A percentile compares a stretch with the other conserved stretches of the same genome.
Evolutionary conservation across 2,329 filamentous ascomycete genomes (phyloP).

Genomic region (Alternaria triticina): DNA sequence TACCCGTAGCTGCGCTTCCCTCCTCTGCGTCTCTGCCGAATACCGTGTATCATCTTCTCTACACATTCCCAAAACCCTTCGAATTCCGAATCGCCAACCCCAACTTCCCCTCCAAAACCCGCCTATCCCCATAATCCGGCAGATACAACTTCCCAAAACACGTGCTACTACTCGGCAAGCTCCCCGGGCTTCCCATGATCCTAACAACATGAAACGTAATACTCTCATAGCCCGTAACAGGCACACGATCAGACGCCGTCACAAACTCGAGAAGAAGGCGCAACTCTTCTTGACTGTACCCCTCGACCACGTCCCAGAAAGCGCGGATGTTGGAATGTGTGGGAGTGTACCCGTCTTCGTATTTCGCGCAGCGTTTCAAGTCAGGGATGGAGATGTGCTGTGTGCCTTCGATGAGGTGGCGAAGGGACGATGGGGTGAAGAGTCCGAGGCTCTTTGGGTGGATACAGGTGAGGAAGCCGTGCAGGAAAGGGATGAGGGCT

Average conservation of each 20-base stretch:
- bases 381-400: constrained; percentile 79
- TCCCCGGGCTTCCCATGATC: constrained; percentile 67
- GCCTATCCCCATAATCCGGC: constrained; percentile 77
- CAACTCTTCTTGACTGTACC: constrained; percentile 72
- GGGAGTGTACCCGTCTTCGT: constrained; percentile 78
- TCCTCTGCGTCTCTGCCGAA: neutral
- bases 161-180: constrained; percentile 84
- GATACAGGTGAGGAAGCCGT: constrained; percentile 80
- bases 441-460: constrained; percentile 69
- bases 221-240: constrained; percentile 82
- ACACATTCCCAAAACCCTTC: constrained; percentile 75
- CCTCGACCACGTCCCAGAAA: constrained; percentile 83
- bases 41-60: neutral
- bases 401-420: constrained; percentile 81
- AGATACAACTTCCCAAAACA: constrained; percentile 90
- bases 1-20: neutral
- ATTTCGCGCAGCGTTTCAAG: constrained; percentile 73
- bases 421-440: constrained; percentile 61
- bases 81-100: constrained; percentile 87
- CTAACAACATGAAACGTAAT: constrained; percentile 84
- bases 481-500: constrained; percentile 81
- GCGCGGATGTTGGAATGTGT: constrained; percentile 72
- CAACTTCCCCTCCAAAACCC: constrained; percentile 75
- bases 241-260: constrained; percentile 88
- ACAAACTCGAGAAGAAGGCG: constrained; percentile 88